Base-by-base conservation (phyloP, 192 early-diverging fungal genomes). In the Mortierella antarctica region DNA sequence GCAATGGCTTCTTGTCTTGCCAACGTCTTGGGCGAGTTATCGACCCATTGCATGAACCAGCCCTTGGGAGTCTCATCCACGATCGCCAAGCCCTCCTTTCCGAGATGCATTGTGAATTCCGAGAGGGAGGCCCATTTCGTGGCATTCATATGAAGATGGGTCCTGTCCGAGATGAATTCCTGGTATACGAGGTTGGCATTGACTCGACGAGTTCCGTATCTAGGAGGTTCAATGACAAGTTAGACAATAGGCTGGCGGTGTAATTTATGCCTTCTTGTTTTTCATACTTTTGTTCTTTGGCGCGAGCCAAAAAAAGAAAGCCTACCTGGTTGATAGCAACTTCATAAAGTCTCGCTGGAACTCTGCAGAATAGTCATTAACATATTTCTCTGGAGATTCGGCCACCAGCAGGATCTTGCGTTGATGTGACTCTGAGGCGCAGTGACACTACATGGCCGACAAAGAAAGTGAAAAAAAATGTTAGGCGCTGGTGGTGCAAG, bases 81-180 rank as follows among this genome's bases (percentile, higher is more conserved):
- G 52, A 86, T 83, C 60, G 91, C 91, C 31, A 93, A 86, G 8
- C 97, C 96, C 71, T 95, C 89, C 59, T 88, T 88, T 4, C 96
- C 97, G 48, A 99, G 77, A 73, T 94, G 85, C 84, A 92, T 95
- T 52, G 91, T 88, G 82, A 97, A 99, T 51, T 95, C 96, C 7
- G 92, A 86, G 41, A 99, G 83, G n/a, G 96, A 89, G 6, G 91
- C 85, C 98, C 98, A 99, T 60, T 89, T 79, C 0, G 98, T 99
- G 3, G 96, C 86, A 71, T 98, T 99, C 96, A 99, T 97, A 73
- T 99, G 98, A 51, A 96, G 68, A 83, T 99, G 98, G 58, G 94
- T 86, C 41, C 92, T 84, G 81, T 99, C 95, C 7, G 91, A 83
- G 68, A 99, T 95, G 45, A 96, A 96, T 82, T 99, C 98, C 79